Evolutionary conservation across 2,329 filamentous ascomycete species (phyloP), one percentile per base, ranked within the genome.

Genomic region (Epichloe aotearoae): DNA sequence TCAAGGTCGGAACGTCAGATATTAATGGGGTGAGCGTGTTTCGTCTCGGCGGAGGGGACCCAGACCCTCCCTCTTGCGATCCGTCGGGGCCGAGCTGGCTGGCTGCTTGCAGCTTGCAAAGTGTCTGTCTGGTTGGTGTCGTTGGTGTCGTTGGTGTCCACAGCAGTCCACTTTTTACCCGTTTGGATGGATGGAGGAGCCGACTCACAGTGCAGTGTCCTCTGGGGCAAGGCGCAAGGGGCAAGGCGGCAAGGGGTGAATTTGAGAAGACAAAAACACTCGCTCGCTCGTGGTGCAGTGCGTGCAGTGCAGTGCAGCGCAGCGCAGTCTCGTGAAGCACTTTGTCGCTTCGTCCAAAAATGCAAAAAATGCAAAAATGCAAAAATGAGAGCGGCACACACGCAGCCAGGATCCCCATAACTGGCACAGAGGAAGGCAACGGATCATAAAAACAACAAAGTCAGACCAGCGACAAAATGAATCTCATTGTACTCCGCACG

Each of bases 1-100:
- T 12, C 6, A 20, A 42, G 11, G 20, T 30, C 39, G 17, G 39
- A 39, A 51, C 30, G 33, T 23, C 38, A 38, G 43, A 46, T 36
- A n/a, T n/a, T n/a, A n/a, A 40, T 49, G 50, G 46, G 11, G 23
- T 36, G 34, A 17, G 40, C 14, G 47, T 45, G 23, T 49, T 49
- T 49, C 47, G 38, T 42, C 26, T 43, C 12, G 47, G 47, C 33
- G 42, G 49, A 42, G 43, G 36, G 34, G 20, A 36, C 43, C 38
- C 20, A 20, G 20, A 20, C 20, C 20, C 20, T 20, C 20, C 23
- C 39, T 50, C 38, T 50, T 49, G 42, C 51, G 47, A 46, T 46
- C 42, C 42, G 50, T 52, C 42, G 41, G 47, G 42, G 17, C 44
- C 48, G 36, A 15, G 19, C 19, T 49, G 39, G 26, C 38, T 39